These are phyloP conservation scores for Sungouiella thailandica DNA, from an alignment of 805 yeast species.

Conservation along the genomic window DNA sequence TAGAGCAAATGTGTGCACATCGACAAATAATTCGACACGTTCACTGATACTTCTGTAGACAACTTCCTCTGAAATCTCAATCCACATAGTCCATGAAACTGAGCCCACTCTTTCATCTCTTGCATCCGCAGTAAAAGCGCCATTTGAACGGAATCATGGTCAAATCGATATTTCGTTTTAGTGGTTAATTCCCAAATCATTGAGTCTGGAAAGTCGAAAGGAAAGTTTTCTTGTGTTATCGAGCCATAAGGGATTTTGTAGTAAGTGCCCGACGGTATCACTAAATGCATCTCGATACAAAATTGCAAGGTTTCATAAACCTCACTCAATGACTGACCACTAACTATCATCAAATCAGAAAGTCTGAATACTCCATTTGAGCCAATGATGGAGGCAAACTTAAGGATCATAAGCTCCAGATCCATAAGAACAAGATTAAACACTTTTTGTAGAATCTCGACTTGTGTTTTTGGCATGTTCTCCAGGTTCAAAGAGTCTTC, in stretches of 20 bases:
- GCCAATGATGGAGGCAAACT: constrained; percentile 40
- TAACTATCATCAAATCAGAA: constrained; percentile 35
- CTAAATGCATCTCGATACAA: constrained; percentile 27
- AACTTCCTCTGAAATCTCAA: constrained; percentile 29
- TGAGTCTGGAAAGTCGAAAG: constrained; percentile 24
- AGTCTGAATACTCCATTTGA: constrained; percentile 30
- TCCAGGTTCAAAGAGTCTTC: not conserved
- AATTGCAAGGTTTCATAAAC: constrained; percentile 27
- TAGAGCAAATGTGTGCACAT: constrained; percentile 38
- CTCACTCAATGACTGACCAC: constrained; percentile 28
- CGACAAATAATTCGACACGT: constrained; percentile 22
- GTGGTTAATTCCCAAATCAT: constrained; percentile 31
- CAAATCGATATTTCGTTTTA: constrained; percentile 32
- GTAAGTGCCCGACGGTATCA: constrained; percentile 36
- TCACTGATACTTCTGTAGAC: constrained; percentile 11
- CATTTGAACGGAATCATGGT: constrained; percentile 37
- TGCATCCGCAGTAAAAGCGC: constrained; percentile 25
- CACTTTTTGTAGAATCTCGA: constrained; percentile 17
- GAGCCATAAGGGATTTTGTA: constrained; percentile 46
- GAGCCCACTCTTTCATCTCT: constrained; percentile 19
- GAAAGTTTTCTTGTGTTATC: constrained; percentile 20
- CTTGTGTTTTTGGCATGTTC: not conserved
- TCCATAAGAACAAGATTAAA: constrained; percentile 14
- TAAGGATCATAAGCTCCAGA: constrained; percentile 21
- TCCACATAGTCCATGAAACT: constrained; percentile 38